These are phyloP conservation scores for Potentilla sterilis DNA, from an alignment of 306 rosid genomes.

Conservation along the genomic window DNA sequence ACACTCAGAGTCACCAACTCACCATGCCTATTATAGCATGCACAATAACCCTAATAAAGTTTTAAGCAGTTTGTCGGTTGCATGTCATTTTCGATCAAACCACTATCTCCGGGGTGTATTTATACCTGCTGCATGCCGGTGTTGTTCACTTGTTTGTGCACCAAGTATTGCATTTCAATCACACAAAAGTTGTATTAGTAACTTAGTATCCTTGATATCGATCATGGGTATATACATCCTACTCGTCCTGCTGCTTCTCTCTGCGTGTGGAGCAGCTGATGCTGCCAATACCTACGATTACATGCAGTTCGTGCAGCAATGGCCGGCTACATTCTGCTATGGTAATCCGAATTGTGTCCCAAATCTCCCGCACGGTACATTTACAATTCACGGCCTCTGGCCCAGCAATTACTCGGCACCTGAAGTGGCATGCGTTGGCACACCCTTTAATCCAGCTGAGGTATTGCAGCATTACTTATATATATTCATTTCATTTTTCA, in stretches of 20 bases:
- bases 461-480: neutral
- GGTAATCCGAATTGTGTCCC: neutral
- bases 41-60: neutral
- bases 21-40: neutral
- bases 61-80: neutral
- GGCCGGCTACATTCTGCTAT: neutral
- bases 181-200: too few species aligned
- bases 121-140: too few species aligned
- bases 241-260: neutral
- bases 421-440: neutral
- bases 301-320: neutral
- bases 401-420: neutral
- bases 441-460: neutral
- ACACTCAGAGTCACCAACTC: too few species aligned
- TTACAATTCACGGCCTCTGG: neutral
- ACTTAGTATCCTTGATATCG: too few species aligned
- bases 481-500: too few species aligned
- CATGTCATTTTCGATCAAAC: too few species aligned
- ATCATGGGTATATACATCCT: neutral
- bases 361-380: neutral
- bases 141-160: too few species aligned
- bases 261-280: neutral
- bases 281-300: neutral
- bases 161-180: too few species aligned
- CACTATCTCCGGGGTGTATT: too few species aligned